Evolutionary conservation across 257 asterid species (phyloP), one percentile per base, ranked within the genome.

Genomic region (Salvia splendens): DNA sequence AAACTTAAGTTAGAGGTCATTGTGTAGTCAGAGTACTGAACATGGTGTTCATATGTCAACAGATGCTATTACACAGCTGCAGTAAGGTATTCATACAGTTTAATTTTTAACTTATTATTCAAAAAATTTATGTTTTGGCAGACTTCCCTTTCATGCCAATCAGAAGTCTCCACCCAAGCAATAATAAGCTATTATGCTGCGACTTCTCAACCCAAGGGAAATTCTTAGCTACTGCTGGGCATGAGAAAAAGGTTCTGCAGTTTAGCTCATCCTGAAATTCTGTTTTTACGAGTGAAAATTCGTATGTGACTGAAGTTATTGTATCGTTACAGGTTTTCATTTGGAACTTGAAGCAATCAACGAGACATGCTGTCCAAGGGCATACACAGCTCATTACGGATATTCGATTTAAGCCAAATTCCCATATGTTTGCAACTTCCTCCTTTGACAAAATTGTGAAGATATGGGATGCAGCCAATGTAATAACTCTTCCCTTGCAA

Each of bases 171-270:
- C 75, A 58, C 36, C 73, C 78, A 15, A 75, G 77, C 33, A 45
- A 42, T 6, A 75, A 65, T 82, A 81, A 81, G 79, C 75, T 85
- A 43, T 67, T 67, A 7, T 75, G 84, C 55, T 85, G 88, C 61
- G 79, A 81, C 74, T 83, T 85, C 61, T 73, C 86, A 56, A 47
- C 80, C 33, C 24, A 61, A 8, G 82, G 85, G 54, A 72, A 64
- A 68, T 77, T 72, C 54, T 72, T 85, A 49, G 88, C 82, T 63
- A 70, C 79, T 70, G 91, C 82, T 43, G 91, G 91, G 41, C 81
- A 81, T 64, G 85, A 77, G 71, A 79, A 68, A 67, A 80, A 83
- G 88, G 91, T 79, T 69, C 1, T 58, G 63, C 58, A 43, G 17
- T 62, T 51, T 24, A 24, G 42, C 72, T 30, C 9, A 2, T 58